Evolutionary conservation across 2,329 filamentous ascomycete genomes (phyloP).

Genomic region (Metarhizium guizhouense): DNA sequence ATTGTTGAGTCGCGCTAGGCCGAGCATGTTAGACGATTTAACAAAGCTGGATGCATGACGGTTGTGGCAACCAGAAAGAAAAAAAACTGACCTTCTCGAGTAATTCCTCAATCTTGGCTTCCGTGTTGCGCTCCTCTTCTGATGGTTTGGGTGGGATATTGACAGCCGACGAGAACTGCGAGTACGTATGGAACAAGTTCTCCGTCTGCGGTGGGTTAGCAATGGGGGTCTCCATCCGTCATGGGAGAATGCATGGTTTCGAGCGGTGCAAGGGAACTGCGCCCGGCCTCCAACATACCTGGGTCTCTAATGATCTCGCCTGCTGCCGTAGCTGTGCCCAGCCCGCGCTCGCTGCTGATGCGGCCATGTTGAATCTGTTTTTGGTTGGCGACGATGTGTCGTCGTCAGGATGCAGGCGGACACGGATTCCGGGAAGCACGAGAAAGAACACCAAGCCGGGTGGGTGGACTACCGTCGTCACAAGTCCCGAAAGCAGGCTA

Average conservation of each 20-base stretch:
- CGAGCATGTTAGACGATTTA: background rate
- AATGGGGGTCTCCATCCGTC: background rate
- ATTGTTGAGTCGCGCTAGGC: slow-evolving; percentile 71
- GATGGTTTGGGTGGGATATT: slow-evolving; percentile 76
- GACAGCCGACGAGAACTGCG: slow-evolving; percentile 75
- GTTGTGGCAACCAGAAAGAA: too few species aligned
- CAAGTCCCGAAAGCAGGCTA: background rate
- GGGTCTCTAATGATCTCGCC: slow-evolving; percentile 77
- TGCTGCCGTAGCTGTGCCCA: slow-evolving; percentile 96
- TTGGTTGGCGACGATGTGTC: background rate
- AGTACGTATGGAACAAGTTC: slow-evolving; percentile 73
- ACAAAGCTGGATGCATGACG: background rate
- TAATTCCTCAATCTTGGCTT: slow-evolving; percentile 74
- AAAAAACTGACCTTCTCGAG: slow-evolving; percentile 54
- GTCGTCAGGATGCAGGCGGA: background rate
- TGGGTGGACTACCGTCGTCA: background rate
- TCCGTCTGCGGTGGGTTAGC: slow-evolving; percentile 55
- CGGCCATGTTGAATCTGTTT: slow-evolving; percentile 33
- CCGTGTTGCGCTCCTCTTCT: slow-evolving; percentile 72
- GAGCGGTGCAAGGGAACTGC: too few species aligned
- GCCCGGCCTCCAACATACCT: slow-evolving; percentile 45
- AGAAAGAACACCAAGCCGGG: slow-evolving; percentile 1
- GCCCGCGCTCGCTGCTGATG: slow-evolving; percentile 50
- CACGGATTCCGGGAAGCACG: background rate
- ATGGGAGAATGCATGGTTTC: background rate